Conservation (phyloP, 305 asterid genomes). For the Fraxinus sp. region DNA sequence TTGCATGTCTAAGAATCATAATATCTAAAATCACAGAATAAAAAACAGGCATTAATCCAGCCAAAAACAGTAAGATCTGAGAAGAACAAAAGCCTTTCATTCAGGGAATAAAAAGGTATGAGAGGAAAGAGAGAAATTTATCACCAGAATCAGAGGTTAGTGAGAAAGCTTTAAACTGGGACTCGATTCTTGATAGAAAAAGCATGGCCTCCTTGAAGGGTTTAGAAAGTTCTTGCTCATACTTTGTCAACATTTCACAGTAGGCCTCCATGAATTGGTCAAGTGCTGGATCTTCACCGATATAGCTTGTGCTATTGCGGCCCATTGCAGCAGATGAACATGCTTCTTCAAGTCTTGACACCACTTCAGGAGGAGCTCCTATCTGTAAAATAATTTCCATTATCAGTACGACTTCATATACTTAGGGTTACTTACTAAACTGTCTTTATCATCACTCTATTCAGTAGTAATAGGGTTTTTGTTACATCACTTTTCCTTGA, state of each 20-base stretch:
- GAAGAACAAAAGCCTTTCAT: conserved; percentile 24
- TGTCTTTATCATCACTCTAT: neutral
- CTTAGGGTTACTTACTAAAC: neutral
- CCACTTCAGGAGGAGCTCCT: conserved; percentile 99
- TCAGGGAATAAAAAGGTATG: neutral
- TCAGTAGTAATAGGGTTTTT: neutral
- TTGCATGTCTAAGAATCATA: conserved; percentile 39
- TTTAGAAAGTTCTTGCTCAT: conserved; percentile 87
- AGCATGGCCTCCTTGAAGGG: conserved; percentile 95
- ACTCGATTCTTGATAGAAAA: conserved; percentile 77
- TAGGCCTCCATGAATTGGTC: conserved; percentile 99
- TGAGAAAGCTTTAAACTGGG: conserved; percentile 72
- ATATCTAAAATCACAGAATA: neutral
- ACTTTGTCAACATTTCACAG: conserved; percentile 87
- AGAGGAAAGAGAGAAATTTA: conserved; percentile 10
- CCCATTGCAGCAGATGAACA: conserved; percentile 51
- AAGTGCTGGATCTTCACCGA: conserved; percentile 87
- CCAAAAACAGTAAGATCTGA: conserved; percentile 31
- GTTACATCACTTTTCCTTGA: neutral
- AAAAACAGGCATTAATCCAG: conserved; percentile 30
- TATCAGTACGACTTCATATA: neutral
- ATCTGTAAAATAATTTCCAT: conserved; percentile 42
- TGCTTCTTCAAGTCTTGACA: conserved; percentile 79
- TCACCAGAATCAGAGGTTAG: conserved; percentile 52
- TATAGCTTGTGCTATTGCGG: conserved; percentile 30